phyloP scores from a whole-genome alignment of 1,284 basidiomycete genomes.

The Cryptococcus jaspeensis region DNA sequence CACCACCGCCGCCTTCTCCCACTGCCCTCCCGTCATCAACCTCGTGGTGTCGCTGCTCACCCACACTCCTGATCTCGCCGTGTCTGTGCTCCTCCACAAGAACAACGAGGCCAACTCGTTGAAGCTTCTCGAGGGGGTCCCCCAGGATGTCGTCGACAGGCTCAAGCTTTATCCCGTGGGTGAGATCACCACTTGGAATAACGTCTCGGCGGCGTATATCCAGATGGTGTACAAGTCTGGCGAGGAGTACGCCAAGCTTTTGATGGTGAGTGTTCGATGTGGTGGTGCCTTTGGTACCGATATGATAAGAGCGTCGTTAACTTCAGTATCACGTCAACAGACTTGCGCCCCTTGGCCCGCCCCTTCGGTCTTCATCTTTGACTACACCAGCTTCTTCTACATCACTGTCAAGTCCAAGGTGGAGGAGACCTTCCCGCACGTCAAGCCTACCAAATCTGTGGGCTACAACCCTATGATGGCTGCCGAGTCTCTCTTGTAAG shows the following conservation, averaged over 20 bases:
- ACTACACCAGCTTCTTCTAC: constrained; percentile 16
- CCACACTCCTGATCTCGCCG: constrained; percentile 6
- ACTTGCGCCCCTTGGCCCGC: constrained; percentile 8
- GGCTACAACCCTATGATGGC: constrained; percentile 11
- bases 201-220: constrained; percentile 2
- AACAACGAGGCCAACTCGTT: constrained; percentile 7
- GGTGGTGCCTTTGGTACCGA: neutral
- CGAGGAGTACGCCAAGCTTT: constrained; percentile 7
- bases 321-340: too few species aligned
- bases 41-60: constrained; percentile 7
- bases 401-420: constrained; percentile 8
- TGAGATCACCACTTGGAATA: constrained; percentile 7
- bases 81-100: constrained; percentile 13
- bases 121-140: constrained; percentile 1
- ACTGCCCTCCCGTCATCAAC: constrained; percentile 8
- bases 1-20: constrained; percentile 14
- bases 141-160: constrained; percentile 2
- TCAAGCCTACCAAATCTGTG: constrained; percentile 10
- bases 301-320: neutral
- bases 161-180: constrained; percentile 7
- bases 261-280: constrained; percentile 7
- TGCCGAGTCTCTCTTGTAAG: constrained; percentile 13
- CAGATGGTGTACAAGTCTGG: constrained; percentile 12
- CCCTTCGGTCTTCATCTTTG: constrained; percentile 15
- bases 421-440: constrained; percentile 15